These are phyloP conservation scores for Russula compacta DNA, from an alignment of 768 basidiomycete species.

Conservation along the genomic window DNA sequence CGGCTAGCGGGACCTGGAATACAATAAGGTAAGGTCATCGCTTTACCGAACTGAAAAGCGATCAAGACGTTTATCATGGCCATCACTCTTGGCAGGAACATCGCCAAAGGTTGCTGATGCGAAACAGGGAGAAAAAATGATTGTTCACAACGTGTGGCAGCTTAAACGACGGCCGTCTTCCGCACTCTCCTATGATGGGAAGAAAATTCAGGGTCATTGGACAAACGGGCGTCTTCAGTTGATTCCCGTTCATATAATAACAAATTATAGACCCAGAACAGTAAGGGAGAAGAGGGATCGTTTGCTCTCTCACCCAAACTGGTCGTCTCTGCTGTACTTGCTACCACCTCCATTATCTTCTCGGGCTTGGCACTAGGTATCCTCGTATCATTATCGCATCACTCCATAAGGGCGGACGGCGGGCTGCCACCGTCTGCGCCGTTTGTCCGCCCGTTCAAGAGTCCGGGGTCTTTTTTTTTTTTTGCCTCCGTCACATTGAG, in stretches of 20 bases:
- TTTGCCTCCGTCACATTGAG: too few species aligned
- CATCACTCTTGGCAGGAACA: constrained; percentile 1
- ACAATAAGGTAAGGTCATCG: too few species aligned
- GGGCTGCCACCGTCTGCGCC: not conserved
- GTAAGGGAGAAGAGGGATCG: not conserved
- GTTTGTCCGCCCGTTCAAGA: not conserved
- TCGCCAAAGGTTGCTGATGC: not conserved
- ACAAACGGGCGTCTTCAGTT: not conserved
- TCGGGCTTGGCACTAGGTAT: not conserved
- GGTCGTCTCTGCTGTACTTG: not conserved
- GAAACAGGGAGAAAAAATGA: not conserved
- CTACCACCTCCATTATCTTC: not conserved
- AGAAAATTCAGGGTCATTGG: not conserved
- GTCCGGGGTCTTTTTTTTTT: too few species aligned
- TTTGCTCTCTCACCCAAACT: not conserved
- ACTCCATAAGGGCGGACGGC: not conserved
- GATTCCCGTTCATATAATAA: not conserved
- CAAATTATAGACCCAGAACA: not conserved
- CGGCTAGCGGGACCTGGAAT: not conserved
- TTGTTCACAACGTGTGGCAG: too few species aligned
- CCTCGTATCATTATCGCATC: not conserved
- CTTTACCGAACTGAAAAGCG: not conserved
- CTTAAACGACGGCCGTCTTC: not conserved
- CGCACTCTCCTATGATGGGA: not conserved
- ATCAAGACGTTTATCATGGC: not conserved